Evolutionary conservation across 495 filamentous ascomycete genomes (phyloP).

Genomic region (Platismatia glauca): DNA sequence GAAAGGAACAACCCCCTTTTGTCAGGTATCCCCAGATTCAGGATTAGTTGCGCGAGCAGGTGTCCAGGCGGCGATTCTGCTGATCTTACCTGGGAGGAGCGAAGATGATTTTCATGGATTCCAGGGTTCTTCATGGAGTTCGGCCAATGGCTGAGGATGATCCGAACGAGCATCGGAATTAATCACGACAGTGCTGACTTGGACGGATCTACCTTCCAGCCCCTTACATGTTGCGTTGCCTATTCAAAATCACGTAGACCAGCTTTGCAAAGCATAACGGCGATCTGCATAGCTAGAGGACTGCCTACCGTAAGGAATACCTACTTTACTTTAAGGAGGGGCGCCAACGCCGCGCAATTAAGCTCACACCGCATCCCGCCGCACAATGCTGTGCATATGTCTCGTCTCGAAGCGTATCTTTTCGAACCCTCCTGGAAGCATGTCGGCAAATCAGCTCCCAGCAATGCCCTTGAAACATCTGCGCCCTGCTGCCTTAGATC

Average conservation of each 20-base stretch:
- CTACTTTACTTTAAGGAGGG: no score
- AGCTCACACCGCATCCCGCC: slow-evolving; percentile 18
- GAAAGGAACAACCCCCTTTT: no score
- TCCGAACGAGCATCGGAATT: no score
- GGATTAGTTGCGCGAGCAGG: not conserved
- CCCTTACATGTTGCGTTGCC: no score
- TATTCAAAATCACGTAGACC: no score
- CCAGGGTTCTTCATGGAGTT: no score
- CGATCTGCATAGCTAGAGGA: slow-evolving; percentile 14
- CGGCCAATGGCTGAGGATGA: not conserved
- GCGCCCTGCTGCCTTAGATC: not conserved
- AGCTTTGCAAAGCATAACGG: slow-evolving; percentile 4
- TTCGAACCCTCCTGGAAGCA: not conserved
- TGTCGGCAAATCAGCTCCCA: not conserved
- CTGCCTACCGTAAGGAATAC: no score
- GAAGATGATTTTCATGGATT: not conserved
- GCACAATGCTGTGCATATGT: slow-evolving; percentile 18
- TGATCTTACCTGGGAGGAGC: not conserved
- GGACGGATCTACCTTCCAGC: no score
- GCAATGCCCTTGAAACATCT: not conserved
- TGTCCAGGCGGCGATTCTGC: not conserved
- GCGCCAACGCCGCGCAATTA: slow-evolving; percentile 13
- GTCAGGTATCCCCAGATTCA: not conserved
- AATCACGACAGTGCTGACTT: no score
- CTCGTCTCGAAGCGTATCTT: not conserved